Base-by-base conservation (phyloP, 176 grass and related monocot genomes). In the Rhynchospora tenuis region DNA sequence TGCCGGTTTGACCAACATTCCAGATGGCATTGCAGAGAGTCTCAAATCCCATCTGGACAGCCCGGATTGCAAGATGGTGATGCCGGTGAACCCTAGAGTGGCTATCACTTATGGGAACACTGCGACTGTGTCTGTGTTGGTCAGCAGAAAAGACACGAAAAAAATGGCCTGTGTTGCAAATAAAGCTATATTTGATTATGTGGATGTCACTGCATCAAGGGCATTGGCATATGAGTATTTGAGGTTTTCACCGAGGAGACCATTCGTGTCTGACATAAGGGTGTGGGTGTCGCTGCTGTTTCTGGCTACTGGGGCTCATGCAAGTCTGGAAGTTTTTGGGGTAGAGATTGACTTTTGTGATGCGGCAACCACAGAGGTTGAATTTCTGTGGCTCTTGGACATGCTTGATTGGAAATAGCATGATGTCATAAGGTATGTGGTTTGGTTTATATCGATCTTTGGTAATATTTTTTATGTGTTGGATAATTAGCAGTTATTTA, bases 401-500 rank as follows among this genome's bases (percentile, higher is more conserved):
- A 90, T 95, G 93, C 93, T 95, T 58, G 93, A 95, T 72, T 95
- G 93, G 90, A 95, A 90, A 89, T 95, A 94, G 64, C 48, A 22
- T 24, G 5, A 16, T 9, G 43, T 7, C 43, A 7, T 22, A 73
- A 0, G 54, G 66, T 76, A 54, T 29, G 48, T 55, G 11, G 13
- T 76, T 52, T 51, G 72, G 54, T 76, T 76, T 76, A 9, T 76
- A 23, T 76, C 73, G 55, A 14, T 9, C 10, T 28, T 76, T 29
- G 16, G n/a, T 70, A 44, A 44, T 44, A 43, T 16, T 51, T 52
- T 16, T 76, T 76, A 7, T 16, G 9, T 15, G 54, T 76, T 55
- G 11, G 70, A 45, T 45, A 27, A 51, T 73, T 11, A 51, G 50
- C 22, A 74, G 43, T 27, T 13, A 23, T 70, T 43, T 70, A n/a